Base-by-base conservation (phyloP, 2,329 filamentous ascomycete genomes). In the Geosmithia morbida region DNA sequence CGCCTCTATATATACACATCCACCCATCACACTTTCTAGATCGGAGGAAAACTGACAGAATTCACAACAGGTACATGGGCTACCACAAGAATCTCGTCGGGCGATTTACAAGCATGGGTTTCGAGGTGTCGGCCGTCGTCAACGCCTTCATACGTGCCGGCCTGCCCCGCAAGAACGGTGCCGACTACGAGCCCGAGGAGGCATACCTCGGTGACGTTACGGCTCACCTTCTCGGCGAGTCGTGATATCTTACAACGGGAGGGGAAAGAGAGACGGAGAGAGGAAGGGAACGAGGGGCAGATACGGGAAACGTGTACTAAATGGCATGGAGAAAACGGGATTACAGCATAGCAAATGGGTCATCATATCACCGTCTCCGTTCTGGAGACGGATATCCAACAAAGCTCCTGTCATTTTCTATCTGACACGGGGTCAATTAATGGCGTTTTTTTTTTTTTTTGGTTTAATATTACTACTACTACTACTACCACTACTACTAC, bases 131-230 rank as follows among this genome's bases (percentile, higher is more conserved):
- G 45, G 74, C 77, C n/a, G 87, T 97, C 1, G 87, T 96, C 0
- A 76, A 83, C 10, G 86, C 87, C 0, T 94, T 96, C 57, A 74
- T 83, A 46, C 85, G 76, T 51, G 81, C 92, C 7, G 85, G 86
- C 6, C 89, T 85, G 90, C 52, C 77, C 77, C 14, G 17, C 22
- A n/a, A 41, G 18, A 20, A 22, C 13, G 44, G 44, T 0, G 71
- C 82, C 54, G 85, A 92, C 59, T 92, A 94, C 61, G 81, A 86
- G 56, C 69, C 95, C n/a, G 87, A 94, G 59, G 85, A 92, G 57
- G 87, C 83, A 1, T 89, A 88, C 55, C 87, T 94, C 76, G 87
- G 86, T 3, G 88, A 95, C 55, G 83, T 97, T 52, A 94, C 87
- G 0, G 86, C 87, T 17, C 75, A 84, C 49, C 74, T 97, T 7